A percentile compares a stretch with the other conserved stretches of the same genome.
Evolutionary conservation across 768 basidiomycete genomes (phyloP).

Genomic region (Filobasidium floriforme): DNA sequence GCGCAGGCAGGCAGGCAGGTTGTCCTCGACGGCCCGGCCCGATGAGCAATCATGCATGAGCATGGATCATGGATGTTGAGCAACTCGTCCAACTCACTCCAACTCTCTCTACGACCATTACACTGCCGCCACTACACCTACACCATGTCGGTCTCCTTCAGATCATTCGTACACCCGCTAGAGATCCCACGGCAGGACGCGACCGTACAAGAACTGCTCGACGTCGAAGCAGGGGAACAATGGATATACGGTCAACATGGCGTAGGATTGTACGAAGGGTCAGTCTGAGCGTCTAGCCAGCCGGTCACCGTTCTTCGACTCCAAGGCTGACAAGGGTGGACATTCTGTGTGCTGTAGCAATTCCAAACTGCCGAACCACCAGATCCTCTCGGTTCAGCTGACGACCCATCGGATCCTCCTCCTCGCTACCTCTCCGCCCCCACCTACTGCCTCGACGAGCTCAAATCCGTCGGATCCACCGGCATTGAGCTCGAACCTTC

Average conservation of each 20-base stretch:
- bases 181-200: not conserved
- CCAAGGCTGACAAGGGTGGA: not conserved
- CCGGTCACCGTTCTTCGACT: no score
- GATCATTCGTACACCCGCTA: not conserved
- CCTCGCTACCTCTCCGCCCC: constrained; percentile 41
- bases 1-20: no score
- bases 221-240: constrained; percentile 61
- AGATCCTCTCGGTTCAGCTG: constrained; percentile 62
- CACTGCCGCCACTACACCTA: no score
- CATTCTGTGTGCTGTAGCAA: constrained; percentile 49
- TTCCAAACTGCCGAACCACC: constrained; percentile 74
- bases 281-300: constrained; percentile 41
- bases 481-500: constrained; percentile 47
- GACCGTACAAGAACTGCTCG: constrained; percentile 8
- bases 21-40: no score
- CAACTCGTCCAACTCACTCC: no score
- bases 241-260: constrained; percentile 63
- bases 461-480: constrained; percentile 48
- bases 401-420: constrained; percentile 83
- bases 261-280: constrained; percentile 92
- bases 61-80: no score
- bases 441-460: constrained; percentile 3
- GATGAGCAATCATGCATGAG: no score
- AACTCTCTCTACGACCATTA: no score
- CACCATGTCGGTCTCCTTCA: constrained; percentile 7